phyloP scores from a whole-genome alignment of 2,329 filamentous ascomycete species.

The Tricladium varicosporioides region DNA sequence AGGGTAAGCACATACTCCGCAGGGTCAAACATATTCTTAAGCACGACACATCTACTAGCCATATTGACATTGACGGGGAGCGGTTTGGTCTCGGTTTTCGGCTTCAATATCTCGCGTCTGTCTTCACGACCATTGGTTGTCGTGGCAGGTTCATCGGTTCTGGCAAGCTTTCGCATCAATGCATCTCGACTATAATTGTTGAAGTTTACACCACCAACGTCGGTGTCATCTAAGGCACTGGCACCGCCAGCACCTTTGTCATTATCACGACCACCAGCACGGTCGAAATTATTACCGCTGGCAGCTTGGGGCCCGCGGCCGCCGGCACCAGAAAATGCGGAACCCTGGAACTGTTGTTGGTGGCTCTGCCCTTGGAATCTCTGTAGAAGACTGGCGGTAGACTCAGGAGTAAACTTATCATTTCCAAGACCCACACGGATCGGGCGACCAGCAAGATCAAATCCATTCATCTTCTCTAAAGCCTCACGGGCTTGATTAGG shows the following conservation, averaged over 20 bases:
- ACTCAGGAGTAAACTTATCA: conserved; percentile 99
- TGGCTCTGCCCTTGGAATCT: conserved; percentile 80
- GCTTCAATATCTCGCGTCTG: conserved; percentile 71
- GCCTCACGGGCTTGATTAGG: conserved; percentile 90
- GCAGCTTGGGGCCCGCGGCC: conserved; percentile 82
- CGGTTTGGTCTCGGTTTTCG: conserved; percentile 75
- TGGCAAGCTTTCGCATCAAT: conserved; percentile 96
- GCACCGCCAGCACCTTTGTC: conserved; percentile 86
- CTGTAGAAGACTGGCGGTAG: conserved; percentile 87
- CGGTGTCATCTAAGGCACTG: conserved; percentile 93
- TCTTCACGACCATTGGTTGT: conserved; percentile 54
- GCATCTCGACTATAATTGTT: conserved; percentile 98
- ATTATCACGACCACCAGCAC: conserved; percentile 81
- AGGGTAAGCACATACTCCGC: conserved; percentile 66
- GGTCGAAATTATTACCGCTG: conserved; percentile 76
- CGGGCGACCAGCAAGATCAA: conserved; percentile 93
- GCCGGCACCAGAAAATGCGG: conserved; percentile 85
- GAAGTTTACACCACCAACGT: conserved; percentile 98
- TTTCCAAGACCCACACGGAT: conserved; percentile 99
- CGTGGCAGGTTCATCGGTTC: conserved; percentile 78
- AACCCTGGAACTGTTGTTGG: conserved; percentile 77
- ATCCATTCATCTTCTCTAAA: conserved; percentile 98
- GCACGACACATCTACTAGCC: conserved; percentile 88
- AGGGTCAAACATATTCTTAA: conserved; percentile 95
- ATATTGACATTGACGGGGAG: conserved; percentile 84